Conservation (phyloP, 352 stramenopile species). For the Phytophthora fragariae region DNA sequence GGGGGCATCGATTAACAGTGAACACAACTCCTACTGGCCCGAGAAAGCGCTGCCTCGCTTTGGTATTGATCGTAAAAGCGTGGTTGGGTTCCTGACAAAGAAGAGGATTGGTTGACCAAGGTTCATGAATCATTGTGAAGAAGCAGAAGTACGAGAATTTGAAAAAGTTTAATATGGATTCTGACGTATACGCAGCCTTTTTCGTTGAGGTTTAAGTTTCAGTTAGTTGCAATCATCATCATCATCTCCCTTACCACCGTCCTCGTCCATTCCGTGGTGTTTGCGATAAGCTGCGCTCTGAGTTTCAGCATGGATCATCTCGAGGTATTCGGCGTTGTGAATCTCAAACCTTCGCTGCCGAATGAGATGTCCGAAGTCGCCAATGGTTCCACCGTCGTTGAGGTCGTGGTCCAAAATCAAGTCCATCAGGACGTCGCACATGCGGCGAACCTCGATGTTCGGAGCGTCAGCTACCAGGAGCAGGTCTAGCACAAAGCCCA, state of each 20-base stretch:
- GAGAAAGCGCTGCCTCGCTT: constrained; percentile 50
- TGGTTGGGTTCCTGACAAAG: constrained; percentile 69
- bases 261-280: constrained; percentile 34
- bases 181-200: neutral
- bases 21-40: constrained; percentile 78
- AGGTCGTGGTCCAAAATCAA: constrained; percentile 85
- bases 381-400: constrained; percentile 58
- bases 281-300: constrained; percentile 37
- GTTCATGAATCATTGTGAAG: neutral
- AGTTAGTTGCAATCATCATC: constrained; percentile 31
- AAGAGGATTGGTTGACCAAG: constrained; percentile 40
- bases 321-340: constrained; percentile 89
- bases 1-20: constrained; percentile 78
- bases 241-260: constrained; percentile 31
- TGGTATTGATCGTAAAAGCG: constrained; percentile 58
- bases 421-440: constrained; percentile 90
- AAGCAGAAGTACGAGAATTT: neutral
- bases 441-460: constrained; percentile 86
- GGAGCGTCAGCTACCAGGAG: constrained; percentile 76
- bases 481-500: constrained; percentile 80
- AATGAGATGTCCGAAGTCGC: constrained; percentile 82
- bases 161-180: neutral
- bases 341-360: constrained; percentile 87
- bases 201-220: neutral
- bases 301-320: constrained; percentile 79